Base-by-base conservation (phyloP, 768 basidiomycete species). In the Mycena crocata region DNA sequence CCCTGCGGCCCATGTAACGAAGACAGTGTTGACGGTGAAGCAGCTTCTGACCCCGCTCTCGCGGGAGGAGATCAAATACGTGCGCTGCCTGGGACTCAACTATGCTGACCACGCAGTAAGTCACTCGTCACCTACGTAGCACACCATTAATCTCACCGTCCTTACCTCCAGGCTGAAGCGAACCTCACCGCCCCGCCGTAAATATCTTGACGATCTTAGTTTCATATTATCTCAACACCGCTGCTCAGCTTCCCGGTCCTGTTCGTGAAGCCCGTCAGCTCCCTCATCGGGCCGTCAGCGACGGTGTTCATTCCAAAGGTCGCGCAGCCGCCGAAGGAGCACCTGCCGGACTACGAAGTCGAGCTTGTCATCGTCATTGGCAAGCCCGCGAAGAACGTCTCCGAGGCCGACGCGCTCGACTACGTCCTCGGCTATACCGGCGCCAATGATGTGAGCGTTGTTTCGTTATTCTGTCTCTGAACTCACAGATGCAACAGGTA, bases 371-470 rank as follows among this genome's bases (percentile, higher is more conserved):
- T 97, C 68, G 90, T 96, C 59, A 92, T 97, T 55, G 94, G 94
- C 42, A 94, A 92, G 74, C 75, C 89, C 1, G 90, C 90, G 17
- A 94, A 91, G 81, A 79, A 96, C 73, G 93, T 97, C 26, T 85
- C 88, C 0, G 93, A 93, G 74, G 88, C 82, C 1, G 89, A 95
- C 9, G 95, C 95, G 0, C 83, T 96, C 44, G 90, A 95, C 75
- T 95, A 95, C 71, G 91, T 96, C 21, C 85, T 96, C 0, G 94
- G 87, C 2, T 96, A 94, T 73, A 93, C 91, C 4, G 90, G 83
- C 3, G 91, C 88, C 6, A 94, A 94, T 73, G 93, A 94, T 73
- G 93, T 65, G 15, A n/a, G 34, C 9, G 5, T 32, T 21, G 28
- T 9, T 31, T n/a, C 34, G 24, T 35, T 9, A 26, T 15, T 23